Evolutionary conservation across 257 asterid species (phyloP), one percentile per base, ranked within the genome.

Genomic region (Marsdenia floribunda): DNA sequence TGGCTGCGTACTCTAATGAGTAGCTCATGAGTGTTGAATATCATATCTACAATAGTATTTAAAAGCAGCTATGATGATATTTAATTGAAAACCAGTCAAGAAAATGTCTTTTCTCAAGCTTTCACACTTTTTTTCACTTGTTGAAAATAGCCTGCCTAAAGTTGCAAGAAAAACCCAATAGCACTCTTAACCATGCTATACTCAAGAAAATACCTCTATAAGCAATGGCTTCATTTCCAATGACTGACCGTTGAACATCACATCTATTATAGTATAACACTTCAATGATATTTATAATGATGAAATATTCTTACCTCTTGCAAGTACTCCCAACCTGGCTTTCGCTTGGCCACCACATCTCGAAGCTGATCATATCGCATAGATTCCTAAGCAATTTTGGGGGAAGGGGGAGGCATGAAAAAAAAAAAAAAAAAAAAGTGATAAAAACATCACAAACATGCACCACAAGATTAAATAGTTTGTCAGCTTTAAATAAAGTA

Each of bases 281-380:
- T 26, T 13, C 3, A 79, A 68, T 40, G 13, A 46, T 26, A 70
- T 57, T 35, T 66, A 73, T 22, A 57, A 71, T 14, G 40, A 76
- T 54, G 75, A 75, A 71, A 73, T 29, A 21, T 71, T 76, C 87
- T 44, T 82, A 92, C 99, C 85, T 92, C 89, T 82, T 95, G 99
- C 96, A 95, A 81, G 80, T 88, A 82, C 81, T 95, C 99, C 99
- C 99, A 95, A 67, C 99, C 99, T 4, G 97, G 99, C 76, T 92
- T 80, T 72, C 93, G 83, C 85, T 90, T 86, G 80, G 89, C 87
- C 69, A 92, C 97, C 82, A 80, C 90, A 81, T 90, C 96, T 40
- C 97, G 97, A 70, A 95, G 93, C 75, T 89, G 93, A 85, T 95
- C 99, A 68, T 95, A 95, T 59, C 88, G 87, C 91, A 78, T 89